Evolutionary conservation across 345 rosid species (phyloP), one percentile per base, ranked within the genome.

Genomic region (Syzygium jambos): DNA sequence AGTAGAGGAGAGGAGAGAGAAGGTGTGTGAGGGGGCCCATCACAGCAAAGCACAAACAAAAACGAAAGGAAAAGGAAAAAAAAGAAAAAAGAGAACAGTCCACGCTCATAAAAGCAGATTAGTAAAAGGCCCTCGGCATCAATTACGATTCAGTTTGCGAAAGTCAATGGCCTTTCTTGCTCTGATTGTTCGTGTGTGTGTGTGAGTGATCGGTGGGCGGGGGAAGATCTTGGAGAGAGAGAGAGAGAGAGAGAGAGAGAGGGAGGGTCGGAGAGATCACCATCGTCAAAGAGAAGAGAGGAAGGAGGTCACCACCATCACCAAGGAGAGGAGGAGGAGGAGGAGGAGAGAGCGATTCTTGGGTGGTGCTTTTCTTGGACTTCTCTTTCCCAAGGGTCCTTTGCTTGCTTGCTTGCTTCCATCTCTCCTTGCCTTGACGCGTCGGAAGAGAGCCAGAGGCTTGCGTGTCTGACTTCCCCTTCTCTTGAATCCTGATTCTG

Each of bases 81-180:
- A 11, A 4, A 14, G 2, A 5, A 2, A 11, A 17, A n/a, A 30
- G 43, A 34, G 80, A 73, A 34, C 80, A 73, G 80, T 73, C 80
- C 80, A 9, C 80, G 17, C 80, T 73, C 19, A 34, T 17, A 34
- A 34, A 61, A 19, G 25, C 25, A 73, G 80, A 34, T 17, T 68
- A 68, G 80, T 34, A 34, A 73, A 73, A 73, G 49, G 49, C 7
- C 12, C 38, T 34, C 46, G 78, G 46, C 78, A 68, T 68, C 78
- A 34, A 68, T 68, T 68, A 34, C 78, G 23, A 68, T 68, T 78
- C 52, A 54, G 56, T 25, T 78, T 55, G 68, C 11, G 51, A 87
- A 87, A 87, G 89, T 87, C 86, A 87, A 87, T 83, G 89, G 51
- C 51, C 57, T 87, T 83, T 78, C 86, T 84, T 63, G 77, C 51